A percentile compares a stretch with the other conserved stretches of the same genome.
Conservation (phyloP, 1,139 yeast species). For the Zhuliangozyma parablackwelliae region DNA sequence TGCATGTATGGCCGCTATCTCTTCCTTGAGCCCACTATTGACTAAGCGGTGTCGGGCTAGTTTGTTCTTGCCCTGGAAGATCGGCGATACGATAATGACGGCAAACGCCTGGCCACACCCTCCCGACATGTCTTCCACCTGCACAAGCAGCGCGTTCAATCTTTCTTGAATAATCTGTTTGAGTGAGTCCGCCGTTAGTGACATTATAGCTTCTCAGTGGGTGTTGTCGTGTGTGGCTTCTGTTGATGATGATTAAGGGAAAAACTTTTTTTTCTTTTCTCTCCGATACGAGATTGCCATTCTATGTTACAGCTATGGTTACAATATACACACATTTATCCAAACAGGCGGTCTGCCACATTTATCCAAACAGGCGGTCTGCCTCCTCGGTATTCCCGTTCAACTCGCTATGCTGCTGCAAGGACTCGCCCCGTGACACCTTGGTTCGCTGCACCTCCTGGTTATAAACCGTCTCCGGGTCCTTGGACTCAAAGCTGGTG, state of each 20-base stretch:
- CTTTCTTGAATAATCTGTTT: slow-evolving; percentile 46
- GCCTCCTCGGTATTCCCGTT: slow-evolving; percentile 21
- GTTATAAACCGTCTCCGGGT: slow-evolving; percentile 13
- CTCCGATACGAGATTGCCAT: too few species aligned
- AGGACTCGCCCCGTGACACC: slow-evolving; percentile 32
- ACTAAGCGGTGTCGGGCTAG: slow-evolving; percentile 84
- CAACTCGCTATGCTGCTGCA: slow-evolving; percentile 16
- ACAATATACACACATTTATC: too few species aligned
- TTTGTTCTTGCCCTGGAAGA: slow-evolving; percentile 74
- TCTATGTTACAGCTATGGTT: too few species aligned
- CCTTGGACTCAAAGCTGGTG: slow-evolving; percentile 8
- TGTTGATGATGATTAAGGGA: too few species aligned
- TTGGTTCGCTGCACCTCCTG: slow-evolving; percentile 32
- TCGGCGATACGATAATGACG: slow-evolving; percentile 69
- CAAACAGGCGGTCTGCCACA: too few species aligned
- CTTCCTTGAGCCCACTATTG: slow-evolving; percentile 72
- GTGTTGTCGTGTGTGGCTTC: too few species aligned
- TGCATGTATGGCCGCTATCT: slow-evolving; percentile 85
- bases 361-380: too few species aligned
- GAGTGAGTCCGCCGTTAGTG: slow-evolving; percentile 43
- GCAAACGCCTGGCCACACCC: slow-evolving; percentile 90
- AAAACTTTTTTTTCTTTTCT: too few species aligned
- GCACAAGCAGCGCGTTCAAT: slow-evolving; percentile 50
- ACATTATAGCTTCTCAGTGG: too few species aligned
- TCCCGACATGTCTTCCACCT: slow-evolving; percentile 71